Base-by-base conservation (phyloP, 2,329 filamentous ascomycete genomes). In the Microdochium nivale region DNA sequence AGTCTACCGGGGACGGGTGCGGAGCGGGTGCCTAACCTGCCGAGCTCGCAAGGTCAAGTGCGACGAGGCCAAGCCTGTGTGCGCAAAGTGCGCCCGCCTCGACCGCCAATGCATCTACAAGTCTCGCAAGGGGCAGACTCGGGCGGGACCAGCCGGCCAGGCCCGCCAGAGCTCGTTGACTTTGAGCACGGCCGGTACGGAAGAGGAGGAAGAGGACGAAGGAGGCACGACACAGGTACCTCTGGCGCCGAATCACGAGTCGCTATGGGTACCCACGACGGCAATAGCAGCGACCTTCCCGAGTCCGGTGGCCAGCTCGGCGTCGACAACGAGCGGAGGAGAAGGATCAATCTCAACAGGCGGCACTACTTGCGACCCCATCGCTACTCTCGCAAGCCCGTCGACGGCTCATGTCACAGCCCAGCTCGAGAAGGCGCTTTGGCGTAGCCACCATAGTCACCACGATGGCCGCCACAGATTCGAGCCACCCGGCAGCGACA, bases 11-110 rank as follows among this genome's bases (percentile, higher is more conserved):
- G 58, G 58, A 33, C 53, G 58, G 14, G 58, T 59, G 21, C 52
- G 57, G 8, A 60, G 52, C 35, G 58, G 57, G 11, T 60, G 57
- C 43, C 54, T 58, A 3, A 58, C 56, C 8, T 60, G 58, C 48
- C 56, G 58, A 43, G 53, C 57, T 32, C 33, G 33, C 33, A 37
- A 37, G 33, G 33, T 37, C 33, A 37, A 37, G 33, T 37, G 33
- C 14, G 33, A 58, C 32, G 58, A 59, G 43, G 43, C 25, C n/a
- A 44, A 50, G 24, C 57, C 57, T 1, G 32, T 40, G 1, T 58
- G 58, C 27, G 48, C 50, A 3, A 59, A 58, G 37, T 60, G 56
- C 25, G 49, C 47, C 19, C 51, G 53, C 25, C n/a, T 57, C 43
- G 47, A 55, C 16, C 51, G 53, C 10, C 10, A 25, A 11, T 59